phyloP scores from a whole-genome alignment of 2,329 filamentous ascomycete genomes.

The Aspergillus fischeri region DNA sequence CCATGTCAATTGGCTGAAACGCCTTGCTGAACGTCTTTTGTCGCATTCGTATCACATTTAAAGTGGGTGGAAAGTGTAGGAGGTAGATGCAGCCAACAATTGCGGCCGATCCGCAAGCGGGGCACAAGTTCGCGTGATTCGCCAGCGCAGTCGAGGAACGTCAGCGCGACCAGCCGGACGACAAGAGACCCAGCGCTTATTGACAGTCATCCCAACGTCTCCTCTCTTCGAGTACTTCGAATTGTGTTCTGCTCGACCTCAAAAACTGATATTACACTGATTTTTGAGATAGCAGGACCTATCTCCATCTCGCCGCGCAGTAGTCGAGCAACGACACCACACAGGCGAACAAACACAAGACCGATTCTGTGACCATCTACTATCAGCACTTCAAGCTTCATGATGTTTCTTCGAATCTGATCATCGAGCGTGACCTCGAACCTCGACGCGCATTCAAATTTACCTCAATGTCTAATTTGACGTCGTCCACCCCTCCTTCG shows the following conservation, averaged over 20 bases:
- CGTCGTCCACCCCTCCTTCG: conserved; percentile 17
- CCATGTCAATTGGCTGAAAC: too few relatives aligned
- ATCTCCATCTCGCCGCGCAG: neutral
- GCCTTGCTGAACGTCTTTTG: neutral
- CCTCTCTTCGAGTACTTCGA: neutral
- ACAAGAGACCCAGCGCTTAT: neutral
- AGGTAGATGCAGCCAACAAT: neutral
- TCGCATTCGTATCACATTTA: neutral
- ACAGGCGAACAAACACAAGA: neutral
- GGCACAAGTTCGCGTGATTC: neutral
- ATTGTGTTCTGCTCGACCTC: neutral
- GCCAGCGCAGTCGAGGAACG: neutral
- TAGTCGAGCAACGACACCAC: neutral
- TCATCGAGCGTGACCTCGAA: conserved; percentile 1
- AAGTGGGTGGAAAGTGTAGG: neutral
- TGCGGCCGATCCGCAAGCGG: neutral
- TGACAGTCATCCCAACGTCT: neutral
- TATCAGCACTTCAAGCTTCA: neutral
- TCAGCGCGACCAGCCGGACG: neutral
- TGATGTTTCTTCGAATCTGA: conserved; percentile 2
- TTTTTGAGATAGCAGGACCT: neutral
- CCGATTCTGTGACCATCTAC: neutral
- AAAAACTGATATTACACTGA: neutral
- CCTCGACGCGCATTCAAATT: conserved; percentile 4
- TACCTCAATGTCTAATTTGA: conserved; percentile 14